Evolutionary conservation across 2,329 filamentous ascomycete species (phyloP).

Genomic region (Fusarium sororula): DNA sequence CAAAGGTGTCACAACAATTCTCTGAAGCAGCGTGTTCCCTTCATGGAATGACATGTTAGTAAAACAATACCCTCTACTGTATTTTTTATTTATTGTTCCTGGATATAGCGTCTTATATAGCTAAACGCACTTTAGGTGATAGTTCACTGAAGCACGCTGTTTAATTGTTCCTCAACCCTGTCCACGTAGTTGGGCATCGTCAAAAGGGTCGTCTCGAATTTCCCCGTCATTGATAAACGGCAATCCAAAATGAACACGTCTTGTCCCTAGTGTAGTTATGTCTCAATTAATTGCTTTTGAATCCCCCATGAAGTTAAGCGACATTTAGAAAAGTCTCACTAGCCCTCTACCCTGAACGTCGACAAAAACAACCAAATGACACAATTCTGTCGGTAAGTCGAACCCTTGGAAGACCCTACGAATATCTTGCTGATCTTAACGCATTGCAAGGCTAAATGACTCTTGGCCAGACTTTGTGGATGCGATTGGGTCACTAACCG

Average conservation of each 20-base stretch:
- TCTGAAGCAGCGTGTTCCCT: fast-evolving
- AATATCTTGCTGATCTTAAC: neutral
- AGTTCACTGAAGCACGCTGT: no score
- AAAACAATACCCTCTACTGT: fast-evolving
- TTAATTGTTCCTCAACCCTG: fast-evolving
- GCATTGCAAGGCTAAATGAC: neutral
- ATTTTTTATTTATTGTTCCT: fast-evolving
- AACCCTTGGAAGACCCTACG: fast-evolving
- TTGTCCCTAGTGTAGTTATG: neutral
- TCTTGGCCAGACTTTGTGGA: neutral
- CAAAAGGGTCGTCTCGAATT: neutral
- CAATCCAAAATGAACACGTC: neutral
- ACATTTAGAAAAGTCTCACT: fast-evolving
- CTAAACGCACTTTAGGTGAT: fast-evolving
- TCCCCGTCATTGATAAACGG: neutral
- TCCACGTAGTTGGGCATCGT: no score
- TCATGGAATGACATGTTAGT: no score
- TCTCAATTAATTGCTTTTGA: neutral
- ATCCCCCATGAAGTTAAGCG: neutral
- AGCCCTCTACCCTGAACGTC: neutral
- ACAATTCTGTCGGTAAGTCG: neutral
- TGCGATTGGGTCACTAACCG: neutral
- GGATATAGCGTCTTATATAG: neutral
- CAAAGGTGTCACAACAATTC: neutral
- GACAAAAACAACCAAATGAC: neutral